Evolutionary conservation across 2,329 filamentous ascomycete species (phyloP).

Genomic region (Exophiala sideris): DNA sequence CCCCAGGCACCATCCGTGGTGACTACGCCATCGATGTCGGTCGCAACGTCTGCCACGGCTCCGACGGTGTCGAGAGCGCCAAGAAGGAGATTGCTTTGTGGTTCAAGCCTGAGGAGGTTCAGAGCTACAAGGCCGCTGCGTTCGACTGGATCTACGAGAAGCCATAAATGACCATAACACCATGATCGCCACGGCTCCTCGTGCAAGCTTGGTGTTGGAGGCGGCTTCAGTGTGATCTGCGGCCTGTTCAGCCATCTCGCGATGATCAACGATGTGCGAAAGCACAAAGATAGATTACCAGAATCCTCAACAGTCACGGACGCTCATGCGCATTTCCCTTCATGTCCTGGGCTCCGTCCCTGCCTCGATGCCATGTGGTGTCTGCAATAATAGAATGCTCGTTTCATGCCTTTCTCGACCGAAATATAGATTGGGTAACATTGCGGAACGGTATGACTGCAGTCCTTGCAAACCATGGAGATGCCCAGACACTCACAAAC

Average conservation of each 20-base stretch:
- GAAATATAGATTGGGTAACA: conserved; percentile 39
- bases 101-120: conserved; percentile 87
- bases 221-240: background rate
- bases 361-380: background rate
- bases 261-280: no score
- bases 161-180: conserved; percentile 40
- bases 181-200: background rate
- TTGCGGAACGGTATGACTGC: conserved; percentile 52
- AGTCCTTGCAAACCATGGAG: conserved; percentile 82
- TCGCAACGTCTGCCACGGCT: conserved; percentile 99
- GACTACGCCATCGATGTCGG: conserved; percentile 85
- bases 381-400: background rate
- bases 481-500: conserved; percentile 76
- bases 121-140: conserved; percentile 79
- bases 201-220: background rate
- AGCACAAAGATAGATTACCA: conserved; percentile 6
- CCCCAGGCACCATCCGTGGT: conserved; percentile 97
- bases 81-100: conserved; percentile 99
- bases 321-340: no score
- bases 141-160: conserved; percentile 99
- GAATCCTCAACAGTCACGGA: background rate
- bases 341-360: no score
- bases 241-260: background rate
- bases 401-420: conserved; percentile 29
- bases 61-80: conserved; percentile 96